A percentile compares a stretch with the other conserved stretches of the same genome.
phyloP scores from a whole-genome alignment of 169 alveolate genomes.

The Cryptosporidium muris region DNA sequence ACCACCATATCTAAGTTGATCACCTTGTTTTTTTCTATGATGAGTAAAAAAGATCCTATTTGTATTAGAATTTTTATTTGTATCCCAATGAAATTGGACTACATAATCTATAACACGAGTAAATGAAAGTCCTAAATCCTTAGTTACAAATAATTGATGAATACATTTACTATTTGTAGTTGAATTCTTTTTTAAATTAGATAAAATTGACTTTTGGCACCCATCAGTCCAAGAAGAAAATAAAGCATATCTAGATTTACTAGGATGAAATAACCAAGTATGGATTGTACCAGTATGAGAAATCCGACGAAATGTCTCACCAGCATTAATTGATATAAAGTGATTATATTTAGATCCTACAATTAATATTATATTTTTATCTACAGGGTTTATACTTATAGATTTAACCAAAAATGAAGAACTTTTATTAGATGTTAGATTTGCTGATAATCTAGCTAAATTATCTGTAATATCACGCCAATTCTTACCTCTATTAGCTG shows the following conservation, averaged over 20 bases:
- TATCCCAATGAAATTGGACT: constrained; percentile 93
- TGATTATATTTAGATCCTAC: constrained; percentile 81
- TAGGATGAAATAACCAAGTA: constrained; percentile 85
- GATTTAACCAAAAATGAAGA: constrained; percentile 31
- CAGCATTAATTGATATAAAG: constrained; percentile 77
- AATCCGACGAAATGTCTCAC: constrained; percentile 79
- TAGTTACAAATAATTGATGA: constrained; percentile 85
- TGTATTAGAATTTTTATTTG: constrained; percentile 73
- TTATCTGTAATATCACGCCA: constrained; percentile 84
- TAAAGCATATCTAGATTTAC: constrained; percentile 83
- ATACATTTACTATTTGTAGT: constrained; percentile 82
- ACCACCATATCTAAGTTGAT: constrained; percentile 87
- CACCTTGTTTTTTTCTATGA: constrained; percentile 83
- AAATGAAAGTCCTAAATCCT: constrained; percentile 87
- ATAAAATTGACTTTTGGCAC: constrained; percentile 74
- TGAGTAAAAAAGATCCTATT: constrained; percentile 81
- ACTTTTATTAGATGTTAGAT: neutral
- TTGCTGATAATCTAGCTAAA: constrained; percentile 12
- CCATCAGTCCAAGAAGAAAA: constrained; percentile 87
- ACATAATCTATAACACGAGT: constrained; percentile 80
- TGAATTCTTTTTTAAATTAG: constrained; percentile 28
- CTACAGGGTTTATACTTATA: constrained; percentile 79
- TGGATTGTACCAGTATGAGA: constrained; percentile 80
- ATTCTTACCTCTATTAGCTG: constrained; percentile 83
- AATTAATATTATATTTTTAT: constrained; percentile 80